Evolutionary conservation across 2,329 filamentous ascomycete species (phyloP).

Genomic region (Xylaria sp.): DNA sequence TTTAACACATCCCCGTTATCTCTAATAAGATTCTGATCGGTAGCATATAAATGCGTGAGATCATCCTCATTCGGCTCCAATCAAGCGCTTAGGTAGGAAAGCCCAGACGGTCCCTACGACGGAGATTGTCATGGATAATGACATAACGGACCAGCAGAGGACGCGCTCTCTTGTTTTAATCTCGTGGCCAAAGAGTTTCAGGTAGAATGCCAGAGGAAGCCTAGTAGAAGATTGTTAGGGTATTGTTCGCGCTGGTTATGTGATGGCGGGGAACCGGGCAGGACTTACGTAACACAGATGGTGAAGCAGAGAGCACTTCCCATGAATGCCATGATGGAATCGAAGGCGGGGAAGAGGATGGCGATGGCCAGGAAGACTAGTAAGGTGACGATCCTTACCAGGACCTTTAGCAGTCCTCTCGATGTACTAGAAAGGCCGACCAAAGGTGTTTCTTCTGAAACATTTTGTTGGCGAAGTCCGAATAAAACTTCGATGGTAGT

Average conservation of each 20-base stretch:
- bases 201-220: slow-evolving; percentile 85
- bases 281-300: slow-evolving; percentile 81
- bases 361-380: slow-evolving; percentile 81
- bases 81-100: slow-evolving; percentile 81
- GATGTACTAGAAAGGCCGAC: slow-evolving; percentile 67
- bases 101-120: slow-evolving; percentile 86
- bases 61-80: slow-evolving; percentile 59
- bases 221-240: slow-evolving; percentile 45
- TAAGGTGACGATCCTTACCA: slow-evolving; percentile 73
- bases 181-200: slow-evolving; percentile 86
- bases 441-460: slow-evolving; percentile 59
- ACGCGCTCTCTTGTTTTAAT: slow-evolving; percentile 72
- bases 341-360: slow-evolving; percentile 77
- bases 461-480: slow-evolving; percentile 67
- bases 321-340: slow-evolving; percentile 90
- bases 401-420: slow-evolving; percentile 67
- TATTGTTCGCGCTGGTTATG: not conserved
- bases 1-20: not conserved
- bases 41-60: not conserved
- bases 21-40: not conserved
- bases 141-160: slow-evolving; percentile 75
- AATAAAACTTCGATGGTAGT: slow-evolving; percentile 84
- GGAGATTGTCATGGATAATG: slow-evolving; percentile 76
- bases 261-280: not conserved
- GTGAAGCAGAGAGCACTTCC: slow-evolving; percentile 91